Conservation (phyloP, 257 asterid species). For the Rubia yunnanensis region DNA sequence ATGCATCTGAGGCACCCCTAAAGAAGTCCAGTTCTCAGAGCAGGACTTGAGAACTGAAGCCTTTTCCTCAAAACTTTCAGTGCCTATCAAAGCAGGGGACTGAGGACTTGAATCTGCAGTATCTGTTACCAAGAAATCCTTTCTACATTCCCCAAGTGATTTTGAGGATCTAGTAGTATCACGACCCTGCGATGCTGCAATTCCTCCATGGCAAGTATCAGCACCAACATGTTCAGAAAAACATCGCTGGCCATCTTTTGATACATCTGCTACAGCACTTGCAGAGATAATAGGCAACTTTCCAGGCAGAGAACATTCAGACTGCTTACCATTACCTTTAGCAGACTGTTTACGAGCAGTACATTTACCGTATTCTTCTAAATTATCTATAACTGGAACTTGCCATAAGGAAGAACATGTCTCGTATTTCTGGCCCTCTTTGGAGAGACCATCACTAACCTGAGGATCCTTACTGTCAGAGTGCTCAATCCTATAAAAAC, state of each 20-base stretch:
- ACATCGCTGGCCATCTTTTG: slow-evolving; percentile 8
- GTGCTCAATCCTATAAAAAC: slow-evolving; percentile 44
- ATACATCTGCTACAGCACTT: slow-evolving; percentile 21
- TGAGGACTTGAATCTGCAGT: slow-evolving; percentile 18
- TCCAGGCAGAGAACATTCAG: slow-evolving; percentile 19
- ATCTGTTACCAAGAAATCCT: slow-evolving; percentile 7
- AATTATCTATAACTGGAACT: slow-evolving; percentile 23
- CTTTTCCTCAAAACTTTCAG: slow-evolving; percentile 3
- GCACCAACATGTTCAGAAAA: slow-evolving; percentile 14
- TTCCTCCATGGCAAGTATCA: slow-evolving; percentile 6
- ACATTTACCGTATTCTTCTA: slow-evolving; percentile 21
- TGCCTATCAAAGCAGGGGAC: not conserved
- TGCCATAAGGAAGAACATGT: slow-evolving; percentile 14
- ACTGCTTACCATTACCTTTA: slow-evolving; percentile 24
- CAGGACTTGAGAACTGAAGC: slow-evolving; percentile 6
- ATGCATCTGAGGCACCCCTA: slow-evolving; percentile 18
- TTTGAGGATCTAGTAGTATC: slow-evolving; percentile 7
- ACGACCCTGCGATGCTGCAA: slow-evolving; percentile 10
- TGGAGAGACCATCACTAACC: slow-evolving; percentile 16
- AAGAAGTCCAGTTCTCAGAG: slow-evolving; percentile 19
- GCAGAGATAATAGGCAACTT: slow-evolving; percentile 25
- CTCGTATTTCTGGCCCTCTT: slow-evolving; percentile 20
- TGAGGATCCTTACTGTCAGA: slow-evolving; percentile 27
- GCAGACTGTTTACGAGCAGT: slow-evolving; percentile 16
- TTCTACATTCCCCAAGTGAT: slow-evolving; percentile 13